These are phyloP conservation scores for Sphagnum tenellum DNA, from an alignment of 225 moss, liverwort and hornwort species.

Conservation along the genomic window DNA sequence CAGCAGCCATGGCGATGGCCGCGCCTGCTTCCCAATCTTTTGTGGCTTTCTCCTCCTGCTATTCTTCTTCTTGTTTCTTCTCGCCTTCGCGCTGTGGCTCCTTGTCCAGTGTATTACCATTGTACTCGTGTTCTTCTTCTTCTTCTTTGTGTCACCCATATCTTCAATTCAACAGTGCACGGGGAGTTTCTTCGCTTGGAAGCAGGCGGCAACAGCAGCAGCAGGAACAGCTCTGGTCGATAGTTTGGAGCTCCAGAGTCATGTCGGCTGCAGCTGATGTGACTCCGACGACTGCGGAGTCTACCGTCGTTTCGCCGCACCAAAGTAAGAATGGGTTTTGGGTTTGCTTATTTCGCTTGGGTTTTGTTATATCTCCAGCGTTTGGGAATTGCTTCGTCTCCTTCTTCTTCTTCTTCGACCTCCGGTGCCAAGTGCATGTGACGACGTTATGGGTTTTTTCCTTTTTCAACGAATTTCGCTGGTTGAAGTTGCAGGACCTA, in stretches of 20 bases:
- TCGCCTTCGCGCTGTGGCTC: not conserved
- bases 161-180: not conserved
- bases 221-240: not conserved
- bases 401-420: too few relatives aligned
- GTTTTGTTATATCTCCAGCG: not conserved
- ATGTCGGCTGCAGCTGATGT: constrained; percentile 4
- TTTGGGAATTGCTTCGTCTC: too few relatives aligned
- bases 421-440: not conserved
- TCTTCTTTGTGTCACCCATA: not conserved
- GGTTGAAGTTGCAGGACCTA: constrained; percentile 28
- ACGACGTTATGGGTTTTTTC: not conserved
- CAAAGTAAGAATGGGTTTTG: too few relatives aligned
- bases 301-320: not conserved
- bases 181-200: not conserved
- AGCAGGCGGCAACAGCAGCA: not conserved
- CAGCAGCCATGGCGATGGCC: constrained; percentile 3
- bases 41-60: not conserved
- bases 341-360: not conserved
- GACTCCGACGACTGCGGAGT: not conserved
- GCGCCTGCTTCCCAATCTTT: not conserved
- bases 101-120: too few relatives aligned
- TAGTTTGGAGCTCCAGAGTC: not conserved
- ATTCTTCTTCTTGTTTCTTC: not conserved
- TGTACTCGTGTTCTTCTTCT: too few relatives aligned
- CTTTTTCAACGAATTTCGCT: too few relatives aligned